Conservation (phyloP, 2,329 filamentous ascomycete species). For the Penicillium sp. region DNA sequence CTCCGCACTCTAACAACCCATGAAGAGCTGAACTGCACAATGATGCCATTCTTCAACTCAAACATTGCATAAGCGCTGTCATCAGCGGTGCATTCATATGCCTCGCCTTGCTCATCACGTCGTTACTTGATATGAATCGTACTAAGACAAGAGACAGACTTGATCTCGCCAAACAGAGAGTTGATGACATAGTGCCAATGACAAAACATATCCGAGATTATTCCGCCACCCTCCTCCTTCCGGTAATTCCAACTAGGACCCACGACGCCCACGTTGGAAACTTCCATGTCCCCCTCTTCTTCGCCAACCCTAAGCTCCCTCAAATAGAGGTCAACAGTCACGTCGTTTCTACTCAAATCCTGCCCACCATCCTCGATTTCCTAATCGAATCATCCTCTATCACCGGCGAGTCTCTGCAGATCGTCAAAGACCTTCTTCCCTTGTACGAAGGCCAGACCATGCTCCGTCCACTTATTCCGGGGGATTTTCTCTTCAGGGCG, state of each 20-base stretch:
- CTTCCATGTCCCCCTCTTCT: slow-evolving; percentile 35
- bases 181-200: neutral
- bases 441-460: slow-evolving; percentile 51
- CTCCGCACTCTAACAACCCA: neutral
- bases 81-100: neutral
- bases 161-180: neutral
- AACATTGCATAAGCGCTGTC: neutral
- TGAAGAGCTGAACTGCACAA: neutral
- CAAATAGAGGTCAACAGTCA: slow-evolving; percentile 24
- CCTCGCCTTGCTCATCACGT: neutral
- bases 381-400: slow-evolving; percentile 46
- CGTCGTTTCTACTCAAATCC: slow-evolving; percentile 34
- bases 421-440: slow-evolving; percentile 42
- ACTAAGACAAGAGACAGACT: neutral
- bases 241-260: neutral
- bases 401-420: slow-evolving; percentile 27
- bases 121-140: neutral
- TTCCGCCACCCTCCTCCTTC: neutral
- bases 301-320: slow-evolving; percentile 34
- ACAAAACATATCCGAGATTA: neutral
- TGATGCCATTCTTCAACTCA: neutral
- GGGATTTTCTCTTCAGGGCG: too few relatives aligned
- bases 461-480: slow-evolving; percentile 40
- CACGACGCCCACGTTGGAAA: slow-evolving; percentile 34
- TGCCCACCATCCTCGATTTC: slow-evolving; percentile 50